A percentile compares a stretch with the other conserved stretches of the same genome.
phyloP scores from a whole-genome alignment of 176 grass and related monocot species.

The Dendrocalamus sinicus region DNA sequence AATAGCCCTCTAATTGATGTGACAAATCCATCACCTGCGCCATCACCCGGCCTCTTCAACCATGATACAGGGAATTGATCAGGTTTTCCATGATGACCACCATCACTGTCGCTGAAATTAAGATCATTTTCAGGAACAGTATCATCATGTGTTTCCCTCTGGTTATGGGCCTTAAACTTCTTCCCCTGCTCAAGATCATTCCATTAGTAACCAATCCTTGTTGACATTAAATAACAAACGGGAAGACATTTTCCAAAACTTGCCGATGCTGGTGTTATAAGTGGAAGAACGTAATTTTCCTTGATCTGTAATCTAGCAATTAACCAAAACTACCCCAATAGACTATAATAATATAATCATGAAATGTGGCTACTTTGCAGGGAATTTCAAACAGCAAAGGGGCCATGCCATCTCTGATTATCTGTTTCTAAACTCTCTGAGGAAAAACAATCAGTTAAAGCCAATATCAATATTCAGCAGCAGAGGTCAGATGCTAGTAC shows the following conservation, averaged over 20 bases:
- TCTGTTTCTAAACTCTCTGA: neutral
- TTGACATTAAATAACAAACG: neutral
- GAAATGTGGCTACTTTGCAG: neutral
- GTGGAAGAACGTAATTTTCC: neutral
- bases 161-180: constrained; percentile 87
- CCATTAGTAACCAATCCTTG: neutral
- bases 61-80: constrained; percentile 93
- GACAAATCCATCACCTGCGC: constrained; percentile 94
- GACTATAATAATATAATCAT: constrained; percentile 31
- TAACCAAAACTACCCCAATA: constrained; percentile 21
- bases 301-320: neutral
- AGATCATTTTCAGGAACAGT: constrained; percentile 73
- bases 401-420: neutral
- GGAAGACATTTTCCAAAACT: neutral
- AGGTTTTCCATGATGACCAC: constrained; percentile 61
- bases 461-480: constrained; percentile 14
- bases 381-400: constrained; percentile 26
- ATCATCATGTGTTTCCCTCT: constrained; percentile 69
- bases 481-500: neutral
- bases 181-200: constrained; percentile 62
- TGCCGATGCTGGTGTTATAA: neutral
- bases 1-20: constrained; percentile 96
- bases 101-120: constrained; percentile 92
- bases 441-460: neutral
- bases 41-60: constrained; percentile 87